A percentile compares a stretch with the other conserved stretches of the same genome.
These are phyloP conservation scores for Trypethelium eluteriae DNA, from an alignment of 495 filamentous ascomycete genomes.

Conservation along the genomic window DNA sequence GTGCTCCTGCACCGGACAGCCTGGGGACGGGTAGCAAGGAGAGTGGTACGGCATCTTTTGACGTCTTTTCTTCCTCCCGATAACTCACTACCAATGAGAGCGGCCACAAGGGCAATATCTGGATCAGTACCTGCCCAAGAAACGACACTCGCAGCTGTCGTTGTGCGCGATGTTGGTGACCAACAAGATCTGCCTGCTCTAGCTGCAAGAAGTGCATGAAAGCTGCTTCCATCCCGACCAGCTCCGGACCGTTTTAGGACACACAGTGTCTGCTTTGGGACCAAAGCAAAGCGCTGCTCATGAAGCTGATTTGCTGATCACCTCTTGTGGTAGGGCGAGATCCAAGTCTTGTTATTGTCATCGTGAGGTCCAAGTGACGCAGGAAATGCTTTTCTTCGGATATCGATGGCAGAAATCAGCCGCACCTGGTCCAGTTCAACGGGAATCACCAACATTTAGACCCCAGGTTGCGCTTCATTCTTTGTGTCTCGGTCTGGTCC, in stretches of 20 bases:
- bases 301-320: too few species aligned
- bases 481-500: neutral
- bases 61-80: neutral
- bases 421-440: neutral
- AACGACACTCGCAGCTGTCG: neutral
- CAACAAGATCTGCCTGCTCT: neutral
- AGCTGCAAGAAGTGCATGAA: neutral
- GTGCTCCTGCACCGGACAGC: neutral
- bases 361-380: too few species aligned
- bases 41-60: neutral
- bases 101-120: neutral
- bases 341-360: too few species aligned
- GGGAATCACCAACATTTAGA: neutral
- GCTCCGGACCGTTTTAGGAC: neutral
- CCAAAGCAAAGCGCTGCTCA: neutral
- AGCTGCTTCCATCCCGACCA: neutral
- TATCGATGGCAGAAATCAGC: neutral
- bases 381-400: neutral
- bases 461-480: neutral
- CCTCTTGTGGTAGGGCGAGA: neutral
- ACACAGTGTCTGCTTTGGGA: conserved; percentile 4
- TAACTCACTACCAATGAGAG: neutral
- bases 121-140: neutral
- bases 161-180: conserved; percentile 2
- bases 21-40: neutral